Percentiles rank a stretch among this genome's conserved stretches.
phyloP scores from a whole-genome alignment of 164 flowering plant genomes.

The Umbellularia californica region DNA sequence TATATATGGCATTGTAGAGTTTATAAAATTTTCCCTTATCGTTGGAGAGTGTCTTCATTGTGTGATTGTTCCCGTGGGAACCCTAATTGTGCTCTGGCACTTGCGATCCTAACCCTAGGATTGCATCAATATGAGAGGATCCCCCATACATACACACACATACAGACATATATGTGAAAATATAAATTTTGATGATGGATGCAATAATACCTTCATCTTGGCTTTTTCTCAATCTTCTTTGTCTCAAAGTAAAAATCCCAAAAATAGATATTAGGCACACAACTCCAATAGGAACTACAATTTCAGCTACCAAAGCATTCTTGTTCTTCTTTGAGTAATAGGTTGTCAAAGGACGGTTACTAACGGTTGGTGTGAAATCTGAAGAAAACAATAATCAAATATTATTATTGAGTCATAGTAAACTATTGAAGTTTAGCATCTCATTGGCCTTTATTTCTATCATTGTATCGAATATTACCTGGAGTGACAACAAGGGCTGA shows the following conservation, averaged over 20 bases:
- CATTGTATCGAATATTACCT: background rate
- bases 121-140: too few relatives aligned
- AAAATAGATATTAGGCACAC: slow-evolving; percentile 27
- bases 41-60: too few relatives aligned
- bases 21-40: too few relatives aligned
- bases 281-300: slow-evolving; percentile 40
- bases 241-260: slow-evolving; percentile 24
- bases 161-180: too few relatives aligned
- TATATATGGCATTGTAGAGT: too few relatives aligned
- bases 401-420: too few relatives aligned
- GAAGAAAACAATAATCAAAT: slow-evolving; percentile 4
- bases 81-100: too few relatives aligned
- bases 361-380: slow-evolving; percentile 65
- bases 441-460: background rate
- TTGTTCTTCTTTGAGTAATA: slow-evolving; percentile 21
- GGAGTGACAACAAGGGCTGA: too few relatives aligned
- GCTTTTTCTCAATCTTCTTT: slow-evolving; percentile 17
- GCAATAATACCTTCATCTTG: slow-evolving; percentile 51
- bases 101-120: too few relatives aligned
- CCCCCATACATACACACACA: too few relatives aligned
- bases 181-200: background rate
- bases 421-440: background rate
- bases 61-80: too few relatives aligned
- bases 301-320: slow-evolving; percentile 56
- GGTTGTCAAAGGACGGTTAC: slow-evolving; percentile 36